Conservation (phyloP, 768 basidiomycete species). For the Cystofilobasidium bisporidii region DNA sequence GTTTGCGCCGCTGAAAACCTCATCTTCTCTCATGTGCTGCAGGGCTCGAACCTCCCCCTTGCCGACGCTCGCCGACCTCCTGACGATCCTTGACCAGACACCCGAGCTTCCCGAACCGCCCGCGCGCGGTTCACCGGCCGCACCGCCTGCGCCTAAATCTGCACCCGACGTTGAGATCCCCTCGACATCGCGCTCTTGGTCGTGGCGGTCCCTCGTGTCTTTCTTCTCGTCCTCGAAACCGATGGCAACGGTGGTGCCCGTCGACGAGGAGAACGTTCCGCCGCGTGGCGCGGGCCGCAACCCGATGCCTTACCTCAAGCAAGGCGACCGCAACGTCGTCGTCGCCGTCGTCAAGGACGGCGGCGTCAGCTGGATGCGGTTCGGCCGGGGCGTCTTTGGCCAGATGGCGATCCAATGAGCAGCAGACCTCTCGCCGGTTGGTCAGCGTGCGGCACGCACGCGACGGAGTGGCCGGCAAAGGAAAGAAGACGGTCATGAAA, state of each 20-base stretch:
- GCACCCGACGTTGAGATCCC: too few species aligned
- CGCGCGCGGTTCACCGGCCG: not conserved
- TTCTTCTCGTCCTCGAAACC: not conserved
- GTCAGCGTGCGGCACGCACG: too few species aligned
- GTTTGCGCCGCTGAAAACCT: too few species aligned
- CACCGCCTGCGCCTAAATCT: too few species aligned
- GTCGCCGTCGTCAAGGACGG: slow-evolving; percentile 5
- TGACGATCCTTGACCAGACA: not conserved
- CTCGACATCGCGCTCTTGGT: not conserved
- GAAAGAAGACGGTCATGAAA: too few species aligned
- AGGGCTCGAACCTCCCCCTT: not conserved
- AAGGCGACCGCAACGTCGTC: slow-evolving; percentile 1
- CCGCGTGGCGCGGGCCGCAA: not conserved
- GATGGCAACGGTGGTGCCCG: not conserved
- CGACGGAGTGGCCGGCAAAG: too few species aligned
- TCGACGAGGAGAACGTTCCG: not conserved
- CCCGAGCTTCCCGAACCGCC: not conserved
- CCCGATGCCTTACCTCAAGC: slow-evolving; percentile 8
- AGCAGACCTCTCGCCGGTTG: too few species aligned
- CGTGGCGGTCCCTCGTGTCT: not conserved
- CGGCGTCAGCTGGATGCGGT: slow-evolving; percentile 9
- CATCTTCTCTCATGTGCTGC: too few species aligned
- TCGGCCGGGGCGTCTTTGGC: not conserved
- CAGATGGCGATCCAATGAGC: slow-evolving; percentile 3
- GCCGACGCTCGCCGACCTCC: not conserved